Percentiles rank a stretch among this genome's conserved stretches.
Conservation (phyloP, 768 basidiomycete genomes). For the Mycena albidolilacea region DNA sequence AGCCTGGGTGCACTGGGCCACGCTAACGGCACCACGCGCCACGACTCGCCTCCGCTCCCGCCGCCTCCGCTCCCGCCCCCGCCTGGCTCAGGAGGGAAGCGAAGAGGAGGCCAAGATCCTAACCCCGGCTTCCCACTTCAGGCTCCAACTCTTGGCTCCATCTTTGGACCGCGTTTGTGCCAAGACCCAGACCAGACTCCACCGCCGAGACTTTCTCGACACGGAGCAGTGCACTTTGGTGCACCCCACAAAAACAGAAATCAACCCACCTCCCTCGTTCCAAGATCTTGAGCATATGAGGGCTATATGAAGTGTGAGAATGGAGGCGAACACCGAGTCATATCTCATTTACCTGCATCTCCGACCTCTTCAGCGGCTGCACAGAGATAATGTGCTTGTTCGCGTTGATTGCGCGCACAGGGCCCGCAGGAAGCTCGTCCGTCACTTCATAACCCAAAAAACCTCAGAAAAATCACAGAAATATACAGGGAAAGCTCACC, state of each 20-base stretch:
- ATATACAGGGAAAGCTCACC: slow-evolving; percentile 58
- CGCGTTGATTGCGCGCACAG: slow-evolving; percentile 46
- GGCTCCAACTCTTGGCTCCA: no score
- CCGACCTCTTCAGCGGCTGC: slow-evolving; percentile 85
- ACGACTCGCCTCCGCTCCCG: no score
- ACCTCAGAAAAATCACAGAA: slow-evolving; percentile 6
- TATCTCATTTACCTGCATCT: slow-evolving; percentile 81
- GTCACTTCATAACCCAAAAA: slow-evolving; percentile 64
- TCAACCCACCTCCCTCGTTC: slow-evolving; percentile 67
- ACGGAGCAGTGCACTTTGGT: background rate
- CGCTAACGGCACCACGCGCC: no score
- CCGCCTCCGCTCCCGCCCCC: no score
- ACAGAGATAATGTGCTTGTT: slow-evolving; percentile 74
- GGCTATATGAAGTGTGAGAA: slow-evolving; percentile 64
- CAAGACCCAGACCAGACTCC: background rate
- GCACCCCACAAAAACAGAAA: background rate
- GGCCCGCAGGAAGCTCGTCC: slow-evolving; percentile 62
- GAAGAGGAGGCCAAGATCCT: no score
- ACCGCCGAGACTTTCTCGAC: background rate
- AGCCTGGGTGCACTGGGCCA: no score
- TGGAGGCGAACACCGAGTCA: background rate
- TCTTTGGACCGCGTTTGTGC: no score
- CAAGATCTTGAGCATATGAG: slow-evolving; percentile 93
- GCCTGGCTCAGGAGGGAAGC: no score
- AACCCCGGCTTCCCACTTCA: no score